Conservation (phyloP, 345 rosid species). For the Pistacia integerrima region DNA sequence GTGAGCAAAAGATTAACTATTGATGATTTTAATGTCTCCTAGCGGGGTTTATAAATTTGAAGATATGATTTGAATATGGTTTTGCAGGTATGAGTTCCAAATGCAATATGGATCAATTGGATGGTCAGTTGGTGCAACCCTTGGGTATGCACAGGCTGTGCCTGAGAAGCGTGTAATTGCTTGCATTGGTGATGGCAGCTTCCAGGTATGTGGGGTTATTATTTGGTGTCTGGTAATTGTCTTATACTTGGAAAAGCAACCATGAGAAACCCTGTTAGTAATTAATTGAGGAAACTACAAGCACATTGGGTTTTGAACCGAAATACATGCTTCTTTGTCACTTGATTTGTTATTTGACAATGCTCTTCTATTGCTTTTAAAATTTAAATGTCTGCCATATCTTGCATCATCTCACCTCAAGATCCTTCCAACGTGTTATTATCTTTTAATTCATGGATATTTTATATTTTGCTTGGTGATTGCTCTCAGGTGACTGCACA, state of each 20-base stretch:
- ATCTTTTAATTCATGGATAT: neutral
- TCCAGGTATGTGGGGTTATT: slow-evolving; percentile 50
- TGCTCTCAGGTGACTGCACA: slow-evolving; percentile 66
- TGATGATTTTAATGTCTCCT: neutral
- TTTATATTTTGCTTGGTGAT: neutral
- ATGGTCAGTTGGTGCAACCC: slow-evolving; percentile 86
- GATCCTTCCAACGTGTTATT: neutral
- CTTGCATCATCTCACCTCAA: neutral
- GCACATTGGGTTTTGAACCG: neutral
- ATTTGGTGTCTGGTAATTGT: neutral
- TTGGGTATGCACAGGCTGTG: slow-evolving; percentile 81
- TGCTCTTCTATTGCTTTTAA: neutral
- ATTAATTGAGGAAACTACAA: neutral
- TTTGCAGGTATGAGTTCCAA: slow-evolving; percentile 75
- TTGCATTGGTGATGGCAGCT: slow-evolving; percentile 87
- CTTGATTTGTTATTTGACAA: neutral
- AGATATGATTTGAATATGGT: neutral
- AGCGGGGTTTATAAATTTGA: neutral
- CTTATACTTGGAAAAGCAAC: neutral
- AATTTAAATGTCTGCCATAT: neutral
- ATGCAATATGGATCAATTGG: slow-evolving; percentile 93
- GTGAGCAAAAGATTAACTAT: slow-evolving; percentile 34
- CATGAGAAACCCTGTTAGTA: neutral
- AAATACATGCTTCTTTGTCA: neutral
- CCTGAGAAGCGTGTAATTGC: slow-evolving; percentile 76